phyloP scores from a whole-genome alignment of 78 protist species.

The Thecamonas trahens region DNA sequence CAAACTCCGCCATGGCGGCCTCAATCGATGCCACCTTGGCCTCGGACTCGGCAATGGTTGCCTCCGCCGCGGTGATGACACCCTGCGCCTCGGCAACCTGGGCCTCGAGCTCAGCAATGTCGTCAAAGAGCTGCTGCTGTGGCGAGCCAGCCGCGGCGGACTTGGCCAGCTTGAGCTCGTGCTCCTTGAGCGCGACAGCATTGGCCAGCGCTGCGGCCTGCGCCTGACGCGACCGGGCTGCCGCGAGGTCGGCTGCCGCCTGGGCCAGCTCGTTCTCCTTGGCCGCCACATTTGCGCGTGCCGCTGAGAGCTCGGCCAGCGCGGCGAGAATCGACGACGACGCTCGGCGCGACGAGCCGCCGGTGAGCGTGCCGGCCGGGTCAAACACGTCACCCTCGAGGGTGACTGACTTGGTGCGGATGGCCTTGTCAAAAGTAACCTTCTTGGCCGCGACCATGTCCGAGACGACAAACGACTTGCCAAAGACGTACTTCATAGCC shows the following conservation, averaged over 20 bases:
- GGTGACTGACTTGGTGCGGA: constrained; percentile 75
- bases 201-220: background rate
- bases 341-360: constrained; percentile 39
- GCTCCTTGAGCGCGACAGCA: background rate
- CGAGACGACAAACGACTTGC: constrained; percentile 70
- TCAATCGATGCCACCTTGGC: too few relatives aligned
- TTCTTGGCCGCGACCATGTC: constrained; percentile 41
- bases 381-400: constrained; percentile 93
- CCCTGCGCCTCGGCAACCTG: background rate
- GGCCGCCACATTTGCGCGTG: background rate
- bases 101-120: background rate
- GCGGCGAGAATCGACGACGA: constrained; percentile 13
- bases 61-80: background rate
- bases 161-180: background rate
- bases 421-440: constrained; percentile 59
- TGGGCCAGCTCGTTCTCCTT: constrained; percentile 6
- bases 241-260: too few relatives aligned
- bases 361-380: constrained; percentile 95
- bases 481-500: constrained; percentile 93
- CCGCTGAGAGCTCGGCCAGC: constrained; percentile 29
- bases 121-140: background rate
- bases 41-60: background rate
- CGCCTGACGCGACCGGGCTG: background rate
- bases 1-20: too few relatives aligned
- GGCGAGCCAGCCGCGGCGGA: background rate